These are phyloP conservation scores for Aspergillus ostianus DNA, from an alignment of 495 filamentous ascomycete species.

Conservation along the genomic window DNA sequence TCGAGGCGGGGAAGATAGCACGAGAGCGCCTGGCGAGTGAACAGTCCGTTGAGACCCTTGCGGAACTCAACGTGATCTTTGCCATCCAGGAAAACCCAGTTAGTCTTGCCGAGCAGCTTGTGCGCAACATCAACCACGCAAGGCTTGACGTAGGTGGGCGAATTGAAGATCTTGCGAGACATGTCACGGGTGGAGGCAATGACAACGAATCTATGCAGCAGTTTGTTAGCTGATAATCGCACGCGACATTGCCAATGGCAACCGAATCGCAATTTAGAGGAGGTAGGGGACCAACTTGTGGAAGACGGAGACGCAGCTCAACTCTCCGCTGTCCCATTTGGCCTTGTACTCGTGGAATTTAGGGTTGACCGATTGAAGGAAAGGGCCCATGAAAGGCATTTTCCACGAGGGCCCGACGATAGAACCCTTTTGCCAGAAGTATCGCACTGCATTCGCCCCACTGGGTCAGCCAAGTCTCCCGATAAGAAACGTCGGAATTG, in stretches of 20 bases:
- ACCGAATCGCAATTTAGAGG: background rate
- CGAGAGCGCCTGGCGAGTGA: constrained; percentile 86
- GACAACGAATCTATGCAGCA: constrained; percentile 77
- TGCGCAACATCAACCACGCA: constrained; percentile 95
- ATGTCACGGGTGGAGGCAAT: constrained; percentile 95
- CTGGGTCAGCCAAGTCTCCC: background rate
- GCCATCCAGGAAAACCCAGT: constrained; percentile 98
- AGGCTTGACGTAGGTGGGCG: constrained; percentile 86
- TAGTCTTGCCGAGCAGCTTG: constrained; percentile 87
- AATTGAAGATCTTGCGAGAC: constrained; percentile 97
- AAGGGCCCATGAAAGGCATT: constrained; percentile 93
- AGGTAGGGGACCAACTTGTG: constrained; percentile 73
- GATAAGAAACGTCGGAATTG: background rate
- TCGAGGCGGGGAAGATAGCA: constrained; percentile 90
- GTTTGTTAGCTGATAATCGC: constrained; percentile 9
- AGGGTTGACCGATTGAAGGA: constrained; percentile 87
- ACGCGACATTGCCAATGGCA: background rate
- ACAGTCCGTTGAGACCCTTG: constrained; percentile 91
- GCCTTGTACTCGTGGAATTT: constrained; percentile 86
- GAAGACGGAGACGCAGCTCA: constrained; percentile 98
- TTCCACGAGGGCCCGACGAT: constrained; percentile 84
- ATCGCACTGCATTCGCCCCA: constrained; percentile 60
- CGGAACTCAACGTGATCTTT: constrained; percentile 94
- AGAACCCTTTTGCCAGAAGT: constrained; percentile 79
- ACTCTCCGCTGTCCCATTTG: constrained; percentile 86